These are phyloP conservation scores for Xeromyces bisporus DNA, from an alignment of 495 filamentous ascomycete species.

Conservation along the genomic window DNA sequence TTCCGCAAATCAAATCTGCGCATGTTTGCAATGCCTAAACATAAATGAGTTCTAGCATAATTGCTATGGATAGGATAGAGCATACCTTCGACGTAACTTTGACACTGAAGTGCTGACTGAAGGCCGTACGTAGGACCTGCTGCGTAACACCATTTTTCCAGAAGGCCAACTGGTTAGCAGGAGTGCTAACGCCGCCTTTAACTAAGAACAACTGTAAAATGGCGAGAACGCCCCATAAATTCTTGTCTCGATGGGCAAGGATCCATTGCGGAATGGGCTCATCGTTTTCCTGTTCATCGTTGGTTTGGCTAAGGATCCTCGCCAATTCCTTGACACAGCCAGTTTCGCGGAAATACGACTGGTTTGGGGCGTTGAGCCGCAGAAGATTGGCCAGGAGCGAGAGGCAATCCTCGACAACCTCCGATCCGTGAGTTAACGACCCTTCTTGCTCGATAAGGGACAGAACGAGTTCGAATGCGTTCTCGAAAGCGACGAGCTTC, in stretches of 20 bases:
- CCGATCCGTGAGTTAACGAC: constrained; percentile 66
- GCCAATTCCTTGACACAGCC: constrained; percentile 63
- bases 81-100: constrained; percentile 67
- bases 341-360: constrained; percentile 84
- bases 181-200: constrained; percentile 59
- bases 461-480: constrained; percentile 79
- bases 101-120: constrained; percentile 55
- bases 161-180: constrained; percentile 72
- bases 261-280: constrained; percentile 55
- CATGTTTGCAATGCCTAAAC: constrained; percentile 63
- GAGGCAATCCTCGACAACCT: constrained; percentile 86
- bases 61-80: constrained; percentile 3
- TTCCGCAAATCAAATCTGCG: constrained; percentile 76
- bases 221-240: constrained; percentile 76
- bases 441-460: constrained; percentile 68
- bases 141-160: constrained; percentile 67
- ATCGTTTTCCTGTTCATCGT: constrained; percentile 36
- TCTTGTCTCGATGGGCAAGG: constrained; percentile 66
- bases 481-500: constrained; percentile 88
- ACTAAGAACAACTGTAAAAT: constrained; percentile 76
- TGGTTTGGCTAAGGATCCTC: constrained; percentile 47
- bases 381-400: constrained; percentile 81
- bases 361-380: constrained; percentile 78
- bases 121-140: constrained; percentile 67
- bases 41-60: constrained; percentile 11